Percentiles rank a stretch among this genome's conserved stretches.
These are phyloP conservation scores for Oryza coarctata DNA, from an alignment of 176 grass and related monocot species.

Conservation along the genomic window DNA sequence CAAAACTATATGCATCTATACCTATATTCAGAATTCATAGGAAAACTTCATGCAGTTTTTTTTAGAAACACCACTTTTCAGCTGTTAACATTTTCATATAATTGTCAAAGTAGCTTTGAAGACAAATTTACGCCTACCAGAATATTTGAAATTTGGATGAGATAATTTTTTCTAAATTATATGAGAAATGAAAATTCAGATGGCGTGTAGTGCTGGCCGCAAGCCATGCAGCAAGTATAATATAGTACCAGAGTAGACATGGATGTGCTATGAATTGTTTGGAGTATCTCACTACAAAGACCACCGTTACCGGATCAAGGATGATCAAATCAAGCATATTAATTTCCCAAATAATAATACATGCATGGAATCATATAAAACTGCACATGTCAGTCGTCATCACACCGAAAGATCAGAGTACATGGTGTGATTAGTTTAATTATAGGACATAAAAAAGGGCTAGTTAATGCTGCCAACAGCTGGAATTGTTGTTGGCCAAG, in stretches of 20 bases:
- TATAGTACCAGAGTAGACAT: not conserved
- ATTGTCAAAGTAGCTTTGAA: not conserved
- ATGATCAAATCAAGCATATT: conserved; percentile 4
- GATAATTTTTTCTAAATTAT: not conserved
- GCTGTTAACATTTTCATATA: not conserved
- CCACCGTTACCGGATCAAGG: conserved; percentile 31
- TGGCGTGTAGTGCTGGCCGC: conserved; percentile 19
- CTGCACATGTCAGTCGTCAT: conserved; percentile 39
- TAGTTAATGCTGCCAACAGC: conserved; percentile 36
- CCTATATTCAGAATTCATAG: not conserved
- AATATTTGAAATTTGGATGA: not conserved
- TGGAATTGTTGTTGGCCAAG: conserved; percentile 47
- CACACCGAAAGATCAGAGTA: conserved; percentile 34
- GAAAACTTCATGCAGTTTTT: not conserved
- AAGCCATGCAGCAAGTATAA: not conserved
- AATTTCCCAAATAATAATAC: not conserved
- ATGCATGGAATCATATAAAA: not conserved
- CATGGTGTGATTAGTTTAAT: conserved; percentile 22
- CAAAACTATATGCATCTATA: too few relatives aligned
- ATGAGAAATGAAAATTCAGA: not conserved
- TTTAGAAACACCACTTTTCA: too few relatives aligned
- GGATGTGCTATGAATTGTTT: conserved; percentile 16
- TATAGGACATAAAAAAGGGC: conserved; percentile 17
- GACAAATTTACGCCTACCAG: not conserved
- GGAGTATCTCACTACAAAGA: conserved; percentile 11